Percentiles rank a stretch among this genome's conserved stretches.
These are phyloP conservation scores for Xylaria sp. DNA, from an alignment of 2,329 filamentous ascomycete species.

Conservation along the genomic window DNA sequence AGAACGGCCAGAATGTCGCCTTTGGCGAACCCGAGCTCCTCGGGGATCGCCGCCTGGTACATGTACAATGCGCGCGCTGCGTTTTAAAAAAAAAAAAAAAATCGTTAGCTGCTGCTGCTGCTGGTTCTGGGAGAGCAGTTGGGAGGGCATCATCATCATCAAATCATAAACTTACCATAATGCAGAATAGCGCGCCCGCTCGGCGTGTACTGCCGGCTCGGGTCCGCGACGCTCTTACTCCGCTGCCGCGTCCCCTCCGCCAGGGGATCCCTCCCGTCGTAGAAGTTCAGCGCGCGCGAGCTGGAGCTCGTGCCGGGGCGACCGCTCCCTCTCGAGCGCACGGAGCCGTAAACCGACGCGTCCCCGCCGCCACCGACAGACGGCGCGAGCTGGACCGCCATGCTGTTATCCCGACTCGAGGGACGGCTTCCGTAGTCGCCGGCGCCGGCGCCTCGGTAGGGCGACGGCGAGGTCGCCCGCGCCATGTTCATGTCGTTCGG, in stretches of 20 bases:
- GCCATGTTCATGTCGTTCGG: constrained; percentile 43
- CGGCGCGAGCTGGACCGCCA: constrained; percentile 70
- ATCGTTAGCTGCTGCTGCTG: constrained; percentile 23
- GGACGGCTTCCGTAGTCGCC: constrained; percentile 44
- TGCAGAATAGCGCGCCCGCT: constrained; percentile 89
- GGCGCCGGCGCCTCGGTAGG: constrained; percentile 47
- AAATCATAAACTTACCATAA: constrained; percentile 73
- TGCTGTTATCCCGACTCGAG: constrained; percentile 53
- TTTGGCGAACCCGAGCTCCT: constrained; percentile 90
- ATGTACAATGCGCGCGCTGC: constrained; percentile 90
- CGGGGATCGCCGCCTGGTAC: constrained; percentile 92
- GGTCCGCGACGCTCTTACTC: constrained; percentile 87
- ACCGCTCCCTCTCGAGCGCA: constrained; percentile 49
- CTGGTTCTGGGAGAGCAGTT: neutral
- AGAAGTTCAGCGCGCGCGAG: constrained; percentile 56
- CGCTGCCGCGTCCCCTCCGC: constrained; percentile 53
- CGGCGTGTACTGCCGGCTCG: constrained; percentile 77
- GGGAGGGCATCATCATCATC: constrained; percentile 5
- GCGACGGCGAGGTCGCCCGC: constrained; percentile 51
- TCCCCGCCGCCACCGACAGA: constrained; percentile 61
- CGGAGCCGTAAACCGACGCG: constrained; percentile 48
- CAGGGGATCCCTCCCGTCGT: constrained; percentile 51
- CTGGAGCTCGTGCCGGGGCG: constrained; percentile 50
- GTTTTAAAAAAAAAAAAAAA: too few relatives aligned
- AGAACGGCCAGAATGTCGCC: constrained; percentile 89